Evolutionary conservation across 352 stramenopile species (phyloP), one percentile per base, ranked within the genome.

Genomic region (Aphanomyces astaci): DNA sequence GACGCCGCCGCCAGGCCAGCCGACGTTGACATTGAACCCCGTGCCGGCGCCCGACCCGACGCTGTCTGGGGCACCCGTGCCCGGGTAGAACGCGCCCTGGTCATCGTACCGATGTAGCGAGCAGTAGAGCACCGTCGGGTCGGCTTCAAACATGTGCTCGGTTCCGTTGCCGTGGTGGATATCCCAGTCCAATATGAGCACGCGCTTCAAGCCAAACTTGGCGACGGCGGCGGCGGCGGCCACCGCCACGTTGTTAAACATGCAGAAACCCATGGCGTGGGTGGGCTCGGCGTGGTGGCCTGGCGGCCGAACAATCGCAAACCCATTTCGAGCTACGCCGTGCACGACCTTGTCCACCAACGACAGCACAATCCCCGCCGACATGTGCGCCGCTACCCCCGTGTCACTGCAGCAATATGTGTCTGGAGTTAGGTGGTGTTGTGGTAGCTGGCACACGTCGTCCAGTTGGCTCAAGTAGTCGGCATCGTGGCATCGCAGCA

Each of bases 141-240:
- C 82, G 43, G 89, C 72, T 4, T 80, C 79, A 46, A 94, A 95
- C 62, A 90, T 82, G 65, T 87, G 74, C 63, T 96, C 86, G 3
- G 83, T 93, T 0, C 86, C 88, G 74, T 96, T 96, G 31, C 88
- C 89, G 73, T 96, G 92, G 73, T 97, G 89, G 13, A 96, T 88
- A 71, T 97, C 89, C 81, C 86, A 96, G 70, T 97, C 89, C 4
- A 97, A 57, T 40, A 97, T 81, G 4, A 92, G 62, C 4, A 96
- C 77, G 4, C 73, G 63, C 46, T 76, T 49, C 56, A 85, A 66
- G 39, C 72, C 56, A 36, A 59, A 57, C 11, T 57, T 81, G 25
- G 66, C 33, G 27, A 87, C 72, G 0, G 79, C 74, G 31, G 84
- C 78, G 28, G 64, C 48, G 39, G 83, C 86, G 3, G 88, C 84